Evolutionary conservation across 176 grass and related monocot genomes (phyloP), one percentile per base, ranked within the genome.

Genomic region (Paspalum vaginatum): DNA sequence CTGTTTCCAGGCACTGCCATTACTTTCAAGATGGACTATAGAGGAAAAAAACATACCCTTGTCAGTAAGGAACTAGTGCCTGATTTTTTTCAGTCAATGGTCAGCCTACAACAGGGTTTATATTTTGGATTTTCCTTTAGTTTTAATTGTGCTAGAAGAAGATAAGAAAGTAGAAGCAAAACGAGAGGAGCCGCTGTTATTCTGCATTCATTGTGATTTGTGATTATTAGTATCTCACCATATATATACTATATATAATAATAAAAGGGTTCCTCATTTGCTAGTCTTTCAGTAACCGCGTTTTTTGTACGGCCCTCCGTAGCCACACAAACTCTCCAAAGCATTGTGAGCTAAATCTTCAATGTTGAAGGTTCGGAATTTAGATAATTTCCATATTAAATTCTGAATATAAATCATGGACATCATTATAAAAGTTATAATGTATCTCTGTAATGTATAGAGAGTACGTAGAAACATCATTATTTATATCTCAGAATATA

Each of bases 241-340:
- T 18, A 32, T 32, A 32, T 32, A 32, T 32, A 32, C 32, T 32
- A 32, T 32, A 32, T 32, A 72, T 64, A 48, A n/a, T 41, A 82
- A 72, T 70, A 78, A 72, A 71, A 46, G 0, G 17, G 15, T 37
- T 18, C 47, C 12, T 77, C 20, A 38, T 46, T 12, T 65, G 46
- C 10, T 58, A 68, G 59, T 86, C n/a, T 62, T 85, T 59, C 48
- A 12, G 32, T 32, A 32, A 32, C 64, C 44, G n/a, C n/a, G 56
- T 20, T 64, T 9, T n/a, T 78, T n/a, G 61, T 27, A 22, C 3
- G 32, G 2, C 32, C 32, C 32, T 32, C 32, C 32, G 3, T 32
- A 32, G 32, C 32, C 32, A 32, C 32, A 32, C 32, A 32, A 32
- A 32, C 32, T 32, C 3, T 3, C 32, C 3, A 32, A 32, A 32